These are phyloP conservation scores for Claviceps digitariae DNA, from an alignment of 2,329 filamentous ascomycete species.

Conservation along the genomic window DNA sequence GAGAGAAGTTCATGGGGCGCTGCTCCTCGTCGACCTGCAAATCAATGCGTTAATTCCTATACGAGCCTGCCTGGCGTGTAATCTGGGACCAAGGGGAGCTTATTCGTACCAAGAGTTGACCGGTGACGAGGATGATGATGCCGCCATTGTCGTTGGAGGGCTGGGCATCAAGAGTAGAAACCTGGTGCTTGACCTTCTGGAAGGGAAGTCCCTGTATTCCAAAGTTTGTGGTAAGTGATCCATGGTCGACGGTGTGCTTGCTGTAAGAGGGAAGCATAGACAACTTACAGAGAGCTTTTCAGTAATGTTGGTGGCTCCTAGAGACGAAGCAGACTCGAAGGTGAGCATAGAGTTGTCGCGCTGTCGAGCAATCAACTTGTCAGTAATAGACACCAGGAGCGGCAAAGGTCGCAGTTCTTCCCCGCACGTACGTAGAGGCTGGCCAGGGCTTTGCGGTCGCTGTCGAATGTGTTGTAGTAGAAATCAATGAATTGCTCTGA, in stretches of 20 bases:
- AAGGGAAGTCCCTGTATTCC: slow-evolving; percentile 57
- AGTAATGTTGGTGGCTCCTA: slow-evolving; percentile 53
- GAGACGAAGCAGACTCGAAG: slow-evolving; percentile 60
- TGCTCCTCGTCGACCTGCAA: slow-evolving; percentile 70
- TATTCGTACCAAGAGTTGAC: slow-evolving; percentile 59
- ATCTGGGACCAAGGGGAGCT: not conserved
- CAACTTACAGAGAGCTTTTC: slow-evolving; percentile 65
- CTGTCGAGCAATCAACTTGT: slow-evolving; percentile 30
- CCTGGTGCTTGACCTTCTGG: slow-evolving; percentile 64
- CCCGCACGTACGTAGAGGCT: slow-evolving; percentile 64
- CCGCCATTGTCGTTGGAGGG: slow-evolving; percentile 50
- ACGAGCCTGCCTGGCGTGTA: not conserved
- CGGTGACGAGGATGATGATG: slow-evolving; percentile 80
- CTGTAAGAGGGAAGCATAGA: not conserved
- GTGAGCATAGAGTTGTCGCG: slow-evolving; percentile 82
- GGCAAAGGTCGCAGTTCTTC: not conserved
- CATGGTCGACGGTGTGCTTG: not conserved
- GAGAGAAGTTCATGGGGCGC: slow-evolving; percentile 80
- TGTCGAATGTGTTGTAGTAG: slow-evolving; percentile 85
- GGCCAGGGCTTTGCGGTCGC: slow-evolving; percentile 48
- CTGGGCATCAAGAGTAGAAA: slow-evolving; percentile 71
- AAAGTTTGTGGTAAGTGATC: not conserved
- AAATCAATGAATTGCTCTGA: slow-evolving; percentile 76
- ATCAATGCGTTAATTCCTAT: not conserved
- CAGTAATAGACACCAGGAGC: slow-evolving; percentile 2